Percentiles rank a stretch among this genome's conserved stretches.
phyloP scores from a whole-genome alignment of 306 rosid genomes.

The Quercus mongolica region DNA sequence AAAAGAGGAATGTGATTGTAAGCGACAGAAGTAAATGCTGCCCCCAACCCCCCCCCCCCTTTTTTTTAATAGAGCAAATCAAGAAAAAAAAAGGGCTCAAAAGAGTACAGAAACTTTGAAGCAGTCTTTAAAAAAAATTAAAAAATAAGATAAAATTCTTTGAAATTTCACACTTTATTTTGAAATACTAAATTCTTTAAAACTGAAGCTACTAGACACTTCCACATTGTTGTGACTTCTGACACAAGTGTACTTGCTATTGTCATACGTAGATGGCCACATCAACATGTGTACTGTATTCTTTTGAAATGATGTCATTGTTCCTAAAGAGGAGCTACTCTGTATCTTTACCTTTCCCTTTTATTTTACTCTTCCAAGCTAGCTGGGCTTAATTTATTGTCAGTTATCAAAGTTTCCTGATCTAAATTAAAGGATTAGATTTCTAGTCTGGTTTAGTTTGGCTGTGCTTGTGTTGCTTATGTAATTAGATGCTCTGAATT shows the following conservation, averaged over 20 bases:
- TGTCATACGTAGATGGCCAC: background rate
- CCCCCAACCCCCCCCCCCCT: too few species aligned
- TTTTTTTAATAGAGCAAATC: background rate
- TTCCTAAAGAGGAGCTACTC: constrained; percentile 6
- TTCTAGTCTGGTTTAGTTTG: background rate
- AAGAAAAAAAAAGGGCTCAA: background rate
- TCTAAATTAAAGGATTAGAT: background rate
- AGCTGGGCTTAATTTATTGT: constrained; percentile 2
- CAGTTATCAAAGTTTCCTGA: background rate
- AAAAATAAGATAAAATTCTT: background rate
- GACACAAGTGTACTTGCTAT: background rate
- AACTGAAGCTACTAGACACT: background rate
- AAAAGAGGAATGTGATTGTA: background rate
- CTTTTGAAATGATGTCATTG: background rate
- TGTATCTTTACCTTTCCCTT: background rate
- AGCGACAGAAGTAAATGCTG: background rate
- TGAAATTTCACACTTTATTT: background rate
- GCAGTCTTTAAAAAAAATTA: background rate
- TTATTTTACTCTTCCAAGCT: background rate
- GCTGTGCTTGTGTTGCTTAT: background rate
- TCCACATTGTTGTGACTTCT: background rate
- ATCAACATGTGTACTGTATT: background rate
- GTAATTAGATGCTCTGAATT: background rate
- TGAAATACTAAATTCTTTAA: background rate
- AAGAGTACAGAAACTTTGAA: background rate